Percentiles rank a stretch among this genome's conserved stretches.
Conservation (phyloP, 345 rosid genomes). For the Populus alba region DNA sequence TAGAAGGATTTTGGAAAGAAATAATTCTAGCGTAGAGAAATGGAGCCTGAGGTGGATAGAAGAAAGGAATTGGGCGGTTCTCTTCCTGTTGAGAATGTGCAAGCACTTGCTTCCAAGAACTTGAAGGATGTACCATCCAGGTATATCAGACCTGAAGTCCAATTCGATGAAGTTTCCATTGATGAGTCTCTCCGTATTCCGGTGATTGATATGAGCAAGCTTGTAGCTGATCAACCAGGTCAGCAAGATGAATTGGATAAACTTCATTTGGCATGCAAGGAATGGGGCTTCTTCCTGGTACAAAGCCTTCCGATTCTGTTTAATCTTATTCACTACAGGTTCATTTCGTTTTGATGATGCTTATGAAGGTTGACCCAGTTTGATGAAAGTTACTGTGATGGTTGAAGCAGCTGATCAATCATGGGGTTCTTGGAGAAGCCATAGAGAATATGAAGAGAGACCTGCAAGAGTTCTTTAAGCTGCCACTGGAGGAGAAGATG, state of each 20-base stretch:
- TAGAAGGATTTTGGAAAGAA: not conserved
- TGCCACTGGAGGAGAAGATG: conserved; percentile 43
- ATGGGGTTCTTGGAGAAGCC: conserved; percentile 32
- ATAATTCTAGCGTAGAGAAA: not conserved
- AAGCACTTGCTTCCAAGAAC: conserved; percentile 36
- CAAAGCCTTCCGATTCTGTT: too few relatives aligned
- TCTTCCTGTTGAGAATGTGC: conserved; percentile 37
- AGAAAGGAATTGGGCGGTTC: conserved; percentile 22
- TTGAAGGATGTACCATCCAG: conserved; percentile 22
- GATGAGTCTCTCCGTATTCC: conserved; percentile 34
- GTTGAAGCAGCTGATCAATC: conserved; percentile 38
- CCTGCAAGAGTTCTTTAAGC: conserved; percentile 34
- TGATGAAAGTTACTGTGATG: not conserved
- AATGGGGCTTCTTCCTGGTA: conserved; percentile 68
- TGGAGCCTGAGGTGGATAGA: not conserved
- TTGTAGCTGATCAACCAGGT: conserved; percentile 1
- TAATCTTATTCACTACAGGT: too few relatives aligned
- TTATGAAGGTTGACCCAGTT: too few relatives aligned
- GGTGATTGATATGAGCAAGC: conserved; percentile 39
- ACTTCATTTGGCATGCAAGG: conserved; percentile 52
- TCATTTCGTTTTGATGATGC: too few relatives aligned
- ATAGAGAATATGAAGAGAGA: conserved; percentile 40
- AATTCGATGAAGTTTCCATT: conserved; percentile 8
- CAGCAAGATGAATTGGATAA: conserved; percentile 31
- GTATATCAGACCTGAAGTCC: conserved; percentile 33